phyloP scores from a whole-genome alignment of 1,284 basidiomycete genomes.

The Bjerkandera adusta region DNA sequence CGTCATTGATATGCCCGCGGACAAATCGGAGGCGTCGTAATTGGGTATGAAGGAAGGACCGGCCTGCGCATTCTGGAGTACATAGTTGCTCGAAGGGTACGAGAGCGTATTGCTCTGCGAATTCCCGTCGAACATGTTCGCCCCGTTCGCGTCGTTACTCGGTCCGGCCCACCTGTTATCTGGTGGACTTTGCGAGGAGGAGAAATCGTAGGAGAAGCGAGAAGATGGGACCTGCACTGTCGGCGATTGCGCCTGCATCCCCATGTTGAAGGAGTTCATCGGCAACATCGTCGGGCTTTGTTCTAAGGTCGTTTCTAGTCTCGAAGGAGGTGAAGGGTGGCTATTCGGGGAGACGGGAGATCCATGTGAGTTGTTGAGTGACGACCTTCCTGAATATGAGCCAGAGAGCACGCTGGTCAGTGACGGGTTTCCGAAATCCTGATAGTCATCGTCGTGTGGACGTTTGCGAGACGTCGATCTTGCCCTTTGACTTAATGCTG shows the following conservation, averaged over 20 bases:
- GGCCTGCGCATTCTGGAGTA: background rate
- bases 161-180: conserved; percentile 26
- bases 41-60: conserved; percentile 14
- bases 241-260: conserved; percentile 27
- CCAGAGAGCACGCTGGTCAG: conserved; percentile 28
- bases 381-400: conserved; percentile 35
- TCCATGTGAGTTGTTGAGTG: conserved; percentile 61
- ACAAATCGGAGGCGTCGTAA: conserved; percentile 15
- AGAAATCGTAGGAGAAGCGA: conserved; percentile 56
- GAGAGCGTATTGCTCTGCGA: conserved; percentile 8
- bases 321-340: conserved; percentile 64
- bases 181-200: conserved; percentile 33
- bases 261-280: conserved; percentile 20
- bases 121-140: conserved; percentile 26
- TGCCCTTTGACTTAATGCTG: conserved; percentile 46
- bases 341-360: conserved; percentile 67
- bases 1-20: conserved; percentile 45
- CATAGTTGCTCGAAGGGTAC: conserved; percentile 6
- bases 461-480: conserved; percentile 73
- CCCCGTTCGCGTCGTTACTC: conserved; percentile 21
- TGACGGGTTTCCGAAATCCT: conserved; percentile 37
- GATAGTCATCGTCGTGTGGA: conserved; percentile 58
- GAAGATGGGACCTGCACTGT: conserved; percentile 34
- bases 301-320: conserved; percentile 30
- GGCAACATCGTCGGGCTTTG: conserved; percentile 27